phyloP scores from a whole-genome alignment of 2,329 filamentous ascomycete genomes.

The Aureobasidium sp. region DNA sequence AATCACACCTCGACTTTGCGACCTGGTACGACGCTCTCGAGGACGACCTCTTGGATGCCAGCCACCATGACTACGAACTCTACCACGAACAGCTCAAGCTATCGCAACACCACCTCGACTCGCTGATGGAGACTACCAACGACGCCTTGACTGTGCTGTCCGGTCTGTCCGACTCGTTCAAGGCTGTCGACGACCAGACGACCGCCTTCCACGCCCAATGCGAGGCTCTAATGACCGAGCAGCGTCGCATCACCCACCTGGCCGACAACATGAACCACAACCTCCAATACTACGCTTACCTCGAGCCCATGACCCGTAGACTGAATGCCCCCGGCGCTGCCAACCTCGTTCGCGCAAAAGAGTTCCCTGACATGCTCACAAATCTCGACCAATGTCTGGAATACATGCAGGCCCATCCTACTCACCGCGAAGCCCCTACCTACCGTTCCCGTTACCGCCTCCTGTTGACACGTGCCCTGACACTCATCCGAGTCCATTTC shows the following conservation, averaged over 20 bases:
- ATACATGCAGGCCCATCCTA: conserved; percentile 81
- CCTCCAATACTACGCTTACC: conserved; percentile 86
- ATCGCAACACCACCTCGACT: conserved; percentile 73
- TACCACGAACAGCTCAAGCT: conserved; percentile 76
- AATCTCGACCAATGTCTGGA: conserved; percentile 84
- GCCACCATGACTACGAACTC: conserved; percentile 72
- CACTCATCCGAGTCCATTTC: conserved; percentile 59
- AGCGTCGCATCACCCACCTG: conserved; percentile 67
- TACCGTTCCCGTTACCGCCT: conserved; percentile 84
- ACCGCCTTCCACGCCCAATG: conserved; percentile 90
- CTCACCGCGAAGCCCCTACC: conserved; percentile 77
- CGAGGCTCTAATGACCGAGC: conserved; percentile 75
- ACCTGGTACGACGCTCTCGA: conserved; percentile 53
- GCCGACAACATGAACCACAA: conserved; percentile 82
- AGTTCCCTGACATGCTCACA: conserved; percentile 79
- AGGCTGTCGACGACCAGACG: conserved; percentile 79
- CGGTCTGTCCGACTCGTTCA: conserved; percentile 76
- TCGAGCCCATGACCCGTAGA: conserved; percentile 81
- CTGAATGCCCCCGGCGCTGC: conserved; percentile 88
- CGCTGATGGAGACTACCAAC: conserved; percentile 68
- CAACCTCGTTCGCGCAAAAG: conserved; percentile 72
- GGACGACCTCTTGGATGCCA: conserved; percentile 65
- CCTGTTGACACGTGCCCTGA: conserved; percentile 62
- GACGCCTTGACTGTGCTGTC: conserved; percentile 68
- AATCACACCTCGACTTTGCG: conserved; percentile 52